Evolutionary conservation across 768 basidiomycete species (phyloP).

Genomic region (Sutorius australiensis): DNA sequence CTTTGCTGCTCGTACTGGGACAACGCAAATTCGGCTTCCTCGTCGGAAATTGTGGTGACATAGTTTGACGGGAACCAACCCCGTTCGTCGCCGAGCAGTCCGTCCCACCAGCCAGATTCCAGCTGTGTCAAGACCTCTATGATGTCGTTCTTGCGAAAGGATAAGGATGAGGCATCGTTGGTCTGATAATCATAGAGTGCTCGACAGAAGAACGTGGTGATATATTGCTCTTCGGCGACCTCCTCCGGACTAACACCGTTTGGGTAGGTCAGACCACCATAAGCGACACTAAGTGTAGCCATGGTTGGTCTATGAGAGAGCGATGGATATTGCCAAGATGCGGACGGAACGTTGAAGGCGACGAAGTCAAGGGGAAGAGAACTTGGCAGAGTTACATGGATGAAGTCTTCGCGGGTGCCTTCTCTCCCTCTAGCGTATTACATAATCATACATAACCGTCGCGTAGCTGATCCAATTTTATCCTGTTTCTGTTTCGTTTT

Average conservation of each 20-base stretch:
- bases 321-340: not conserved
- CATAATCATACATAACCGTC: constrained; percentile 21
- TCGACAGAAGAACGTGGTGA: constrained; percentile 78
- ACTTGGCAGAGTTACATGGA: constrained; percentile 17
- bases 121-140: constrained; percentile 92
- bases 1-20: constrained; percentile 26
- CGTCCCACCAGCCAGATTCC: constrained; percentile 98
- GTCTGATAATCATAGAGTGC: constrained; percentile 90
- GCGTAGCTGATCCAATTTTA: not conserved
- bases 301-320: constrained; percentile 14
- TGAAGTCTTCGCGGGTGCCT: constrained; percentile 9
- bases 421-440: constrained; percentile 18
- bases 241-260: constrained; percentile 26
- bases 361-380: constrained; percentile 6
- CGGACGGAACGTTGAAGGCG: constrained; percentile 7
- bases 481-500: not conserved
- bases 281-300: constrained; percentile 25
- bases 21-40: constrained; percentile 71
- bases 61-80: constrained; percentile 99
- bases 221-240: constrained; percentile 52
- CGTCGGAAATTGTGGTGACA: constrained; percentile 72
- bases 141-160: constrained; percentile 81
- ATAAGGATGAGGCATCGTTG: constrained; percentile 84
- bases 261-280: constrained; percentile 20
- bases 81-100: constrained; percentile 80